phyloP scores from a whole-genome alignment of 371 early-diverging fungal species.

The Massospora cicadina region DNA sequence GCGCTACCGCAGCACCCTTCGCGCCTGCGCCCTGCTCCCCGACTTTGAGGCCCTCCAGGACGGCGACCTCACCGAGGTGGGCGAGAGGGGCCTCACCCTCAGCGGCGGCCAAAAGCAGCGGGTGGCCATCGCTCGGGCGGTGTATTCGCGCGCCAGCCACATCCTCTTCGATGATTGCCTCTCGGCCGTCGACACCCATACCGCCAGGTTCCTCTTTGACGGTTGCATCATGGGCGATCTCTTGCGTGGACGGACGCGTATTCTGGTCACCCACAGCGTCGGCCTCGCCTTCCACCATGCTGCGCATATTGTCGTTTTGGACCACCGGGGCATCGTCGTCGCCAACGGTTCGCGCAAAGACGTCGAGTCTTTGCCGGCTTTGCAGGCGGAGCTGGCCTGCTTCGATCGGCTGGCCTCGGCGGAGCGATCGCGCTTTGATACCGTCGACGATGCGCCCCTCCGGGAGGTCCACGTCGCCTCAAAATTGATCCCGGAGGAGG shows the following conservation, averaged over 20 bases:
- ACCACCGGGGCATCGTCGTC: conserved; percentile 27
- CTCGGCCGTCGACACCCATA: conserved; percentile 71
- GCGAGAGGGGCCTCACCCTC: conserved; percentile 65
- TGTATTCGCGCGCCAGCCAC: conserved; percentile 51
- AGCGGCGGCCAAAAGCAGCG: conserved; percentile 66
- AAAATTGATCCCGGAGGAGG: conserved; percentile 45
- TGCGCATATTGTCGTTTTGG: conserved; percentile 40
- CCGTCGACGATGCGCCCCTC: conserved; percentile 13
- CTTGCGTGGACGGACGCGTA: conserved; percentile 53
- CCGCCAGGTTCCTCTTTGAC: conserved; percentile 60
- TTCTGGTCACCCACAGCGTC: conserved; percentile 82
- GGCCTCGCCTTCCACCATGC: conserved; percentile 47
- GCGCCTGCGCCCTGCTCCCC: conserved; percentile 36
- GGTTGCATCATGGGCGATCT: conserved; percentile 48
- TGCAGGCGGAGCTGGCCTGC: conserved; percentile 20
- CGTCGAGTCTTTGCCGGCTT: conserved; percentile 21
- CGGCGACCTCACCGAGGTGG: conserved; percentile 85
- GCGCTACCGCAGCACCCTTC: conserved; percentile 44
- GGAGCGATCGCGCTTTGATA: conserved; percentile 11
- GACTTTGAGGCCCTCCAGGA: conserved; percentile 64
- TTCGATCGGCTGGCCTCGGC: conserved; percentile 17
- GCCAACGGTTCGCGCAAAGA: conserved; percentile 23
- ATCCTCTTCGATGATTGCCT: conserved; percentile 70
- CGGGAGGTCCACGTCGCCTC: conserved; percentile 18
- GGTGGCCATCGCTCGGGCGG: conserved; percentile 66